Evolutionary conservation across 805 yeast species (phyloP).

Genomic region (Saturnispora kantuleensis): DNA sequence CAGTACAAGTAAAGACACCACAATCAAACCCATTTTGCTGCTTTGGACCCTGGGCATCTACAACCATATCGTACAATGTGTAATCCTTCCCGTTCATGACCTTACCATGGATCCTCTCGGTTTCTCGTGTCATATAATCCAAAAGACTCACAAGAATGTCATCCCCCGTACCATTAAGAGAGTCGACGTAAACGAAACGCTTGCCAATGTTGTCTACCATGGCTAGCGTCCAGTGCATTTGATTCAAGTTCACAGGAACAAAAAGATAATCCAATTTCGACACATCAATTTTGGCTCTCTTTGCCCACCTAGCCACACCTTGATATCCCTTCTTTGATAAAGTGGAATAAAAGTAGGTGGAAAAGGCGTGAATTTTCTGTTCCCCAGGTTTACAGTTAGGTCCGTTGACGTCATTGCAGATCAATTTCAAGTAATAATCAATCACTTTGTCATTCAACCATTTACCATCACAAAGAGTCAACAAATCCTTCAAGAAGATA

Average conservation of each 20-base stretch:
- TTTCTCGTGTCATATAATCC: constrained; percentile 60
- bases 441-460: constrained; percentile 93
- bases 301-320: constrained; percentile 81
- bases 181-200: constrained; percentile 67
- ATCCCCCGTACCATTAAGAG: constrained; percentile 44
- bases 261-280: constrained; percentile 55
- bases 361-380: constrained; percentile 54
- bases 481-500: constrained; percentile 54
- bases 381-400: constrained; percentile 21
- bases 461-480: constrained; percentile 54
- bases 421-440: constrained; percentile 61
- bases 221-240: constrained; percentile 89
- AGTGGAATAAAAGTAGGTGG: constrained; percentile 80
- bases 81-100: constrained; percentile 27
- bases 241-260: constrained; percentile 76
- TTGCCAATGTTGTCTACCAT: constrained; percentile 54
- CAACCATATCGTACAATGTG: constrained; percentile 18
- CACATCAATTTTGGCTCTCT: constrained; percentile 59
- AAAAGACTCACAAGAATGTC: constrained; percentile 39
- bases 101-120: constrained; percentile 39
- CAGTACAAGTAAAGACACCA: constrained; percentile 86
- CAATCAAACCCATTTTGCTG: constrained; percentile 90
- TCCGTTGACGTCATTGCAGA: constrained; percentile 27
- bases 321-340: constrained; percentile 62
- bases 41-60: constrained; percentile 47